phyloP scores from a whole-genome alignment of 1,284 basidiomycete species.

The Marasmius tenuissimus region DNA sequence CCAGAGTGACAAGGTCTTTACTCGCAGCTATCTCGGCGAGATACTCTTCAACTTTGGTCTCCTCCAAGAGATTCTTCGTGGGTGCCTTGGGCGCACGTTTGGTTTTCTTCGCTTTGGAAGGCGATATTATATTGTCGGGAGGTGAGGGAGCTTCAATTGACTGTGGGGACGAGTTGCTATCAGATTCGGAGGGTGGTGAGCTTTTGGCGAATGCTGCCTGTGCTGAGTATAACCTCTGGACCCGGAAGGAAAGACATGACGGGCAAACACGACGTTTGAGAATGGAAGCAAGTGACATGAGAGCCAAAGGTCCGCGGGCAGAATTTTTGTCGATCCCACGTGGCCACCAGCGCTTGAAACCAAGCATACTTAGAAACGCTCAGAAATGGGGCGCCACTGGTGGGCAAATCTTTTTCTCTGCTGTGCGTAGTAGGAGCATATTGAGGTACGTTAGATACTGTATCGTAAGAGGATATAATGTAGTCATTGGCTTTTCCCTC shows the following conservation, averaged over 20 bases:
- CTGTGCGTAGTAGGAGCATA: too few species aligned
- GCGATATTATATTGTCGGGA: neutral
- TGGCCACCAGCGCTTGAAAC: neutral
- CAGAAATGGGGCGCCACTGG: too few species aligned
- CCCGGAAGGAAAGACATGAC: neutral
- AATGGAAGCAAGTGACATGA: neutral
- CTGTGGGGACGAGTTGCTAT: neutral
- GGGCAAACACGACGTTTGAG: neutral
- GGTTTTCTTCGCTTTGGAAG: neutral
- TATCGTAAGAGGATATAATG: too few species aligned
- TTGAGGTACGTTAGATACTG: too few species aligned
- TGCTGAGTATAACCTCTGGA: neutral
- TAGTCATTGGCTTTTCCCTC: too few species aligned
- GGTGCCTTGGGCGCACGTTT: constrained; percentile 6
- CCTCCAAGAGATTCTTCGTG: constrained; percentile 29
- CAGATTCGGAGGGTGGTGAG: neutral
- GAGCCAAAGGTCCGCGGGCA: neutral
- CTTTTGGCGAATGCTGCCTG: neutral
- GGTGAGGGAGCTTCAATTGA: neutral
- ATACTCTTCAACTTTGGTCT: constrained; percentile 51
- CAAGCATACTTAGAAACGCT: neutral
- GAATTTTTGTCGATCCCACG: neutral
- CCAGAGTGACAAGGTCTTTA: constrained; percentile 45
- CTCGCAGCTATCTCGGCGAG: constrained; percentile 49
- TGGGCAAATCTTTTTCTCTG: too few species aligned